Percentiles rank a stretch among this genome's conserved stretches.
These are phyloP conservation scores for Monilinia polystroma DNA, from an alignment of 2,329 filamentous ascomycete genomes.

Conservation along the genomic window DNA sequence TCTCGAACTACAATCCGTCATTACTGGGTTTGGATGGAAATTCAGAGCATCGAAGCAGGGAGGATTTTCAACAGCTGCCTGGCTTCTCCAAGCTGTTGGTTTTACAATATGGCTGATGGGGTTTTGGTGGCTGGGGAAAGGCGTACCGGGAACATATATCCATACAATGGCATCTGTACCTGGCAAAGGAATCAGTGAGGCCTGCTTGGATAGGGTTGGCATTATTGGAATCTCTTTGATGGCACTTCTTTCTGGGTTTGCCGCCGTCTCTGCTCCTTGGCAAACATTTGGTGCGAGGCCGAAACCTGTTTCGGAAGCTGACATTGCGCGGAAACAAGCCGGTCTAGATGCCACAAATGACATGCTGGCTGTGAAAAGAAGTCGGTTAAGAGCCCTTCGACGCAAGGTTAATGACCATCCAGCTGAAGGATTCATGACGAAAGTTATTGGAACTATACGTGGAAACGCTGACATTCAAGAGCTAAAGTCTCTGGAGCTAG, in stretches of 20 bases:
- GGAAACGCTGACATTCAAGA: conserved; percentile 60
- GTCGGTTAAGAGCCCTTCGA: conserved; percentile 68
- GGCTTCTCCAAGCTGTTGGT: conserved; percentile 60
- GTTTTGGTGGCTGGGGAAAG: conserved; percentile 75
- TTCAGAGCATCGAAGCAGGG: conserved; percentile 60
- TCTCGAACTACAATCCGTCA: conserved; percentile 64
- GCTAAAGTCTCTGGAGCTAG: conserved; percentile 63
- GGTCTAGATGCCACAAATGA: conserved; percentile 77
- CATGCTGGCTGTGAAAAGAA: conserved; percentile 73
- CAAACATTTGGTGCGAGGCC: conserved; percentile 71
- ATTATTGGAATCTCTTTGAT: conserved; percentile 84
- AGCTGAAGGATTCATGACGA: conserved; percentile 64
- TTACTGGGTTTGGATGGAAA: conserved; percentile 57
- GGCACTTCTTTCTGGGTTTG: conserved; percentile 85
- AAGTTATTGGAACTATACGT: conserved; percentile 70
- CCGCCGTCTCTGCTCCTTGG: conserved; percentile 84
- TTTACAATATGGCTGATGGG: conserved; percentile 67
- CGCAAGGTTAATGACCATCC: conserved; percentile 54
- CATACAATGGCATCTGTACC: conserved; percentile 47
- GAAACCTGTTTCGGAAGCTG: conserved; percentile 67
- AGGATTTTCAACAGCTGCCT: conserved; percentile 57
- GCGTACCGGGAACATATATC: conserved; percentile 55
- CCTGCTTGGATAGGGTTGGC: conserved; percentile 68
- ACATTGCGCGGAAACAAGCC: conserved; percentile 73
- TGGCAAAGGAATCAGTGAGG: conserved; percentile 42